Conservation (phyloP, 176 grass and related monocot species). For the Oryza rufipogon region DNA sequence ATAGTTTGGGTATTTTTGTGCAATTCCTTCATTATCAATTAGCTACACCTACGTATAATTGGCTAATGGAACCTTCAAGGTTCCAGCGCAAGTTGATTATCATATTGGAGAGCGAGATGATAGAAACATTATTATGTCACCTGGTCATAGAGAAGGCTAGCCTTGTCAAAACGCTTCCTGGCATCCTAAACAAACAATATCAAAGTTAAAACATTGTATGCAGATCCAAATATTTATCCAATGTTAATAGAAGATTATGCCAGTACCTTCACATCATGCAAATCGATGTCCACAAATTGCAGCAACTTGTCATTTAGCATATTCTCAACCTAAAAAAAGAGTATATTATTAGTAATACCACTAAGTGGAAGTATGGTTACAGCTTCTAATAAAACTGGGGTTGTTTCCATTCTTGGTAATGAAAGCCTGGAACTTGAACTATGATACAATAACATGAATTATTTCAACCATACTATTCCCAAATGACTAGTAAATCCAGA, state of each 20-base stretch:
- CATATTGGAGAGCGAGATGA: not conserved
- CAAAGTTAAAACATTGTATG: conserved; percentile 30
- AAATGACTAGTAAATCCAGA: not conserved
- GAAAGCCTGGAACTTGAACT: not conserved
- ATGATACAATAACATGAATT: not conserved
- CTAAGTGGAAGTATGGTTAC: conserved; percentile 19
- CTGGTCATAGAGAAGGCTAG: conserved; percentile 96
- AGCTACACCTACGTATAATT: not conserved
- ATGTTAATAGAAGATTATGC: conserved; percentile 17
- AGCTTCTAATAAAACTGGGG: conserved; percentile 20
- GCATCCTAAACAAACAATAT: conserved; percentile 71
- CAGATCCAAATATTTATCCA: conserved; percentile 28
- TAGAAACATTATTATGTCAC: conserved; percentile 46
- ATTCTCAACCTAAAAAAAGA: conserved; percentile 75
- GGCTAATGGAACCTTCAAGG: not conserved
- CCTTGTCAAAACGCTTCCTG: conserved; percentile 91
- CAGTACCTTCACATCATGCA: conserved; percentile 90
- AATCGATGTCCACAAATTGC: conserved; percentile 96
- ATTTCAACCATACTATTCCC: not conserved
- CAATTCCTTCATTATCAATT: not conserved
- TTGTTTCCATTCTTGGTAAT: not conserved
- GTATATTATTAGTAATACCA: conserved; percentile 35
- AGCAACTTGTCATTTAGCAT: conserved; percentile 97
- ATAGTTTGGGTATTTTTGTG: not conserved
- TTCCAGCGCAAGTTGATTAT: not conserved